Evolutionary conservation across 345 rosid species (phyloP).

Genomic region (Arabidopsis suecica): DNA sequence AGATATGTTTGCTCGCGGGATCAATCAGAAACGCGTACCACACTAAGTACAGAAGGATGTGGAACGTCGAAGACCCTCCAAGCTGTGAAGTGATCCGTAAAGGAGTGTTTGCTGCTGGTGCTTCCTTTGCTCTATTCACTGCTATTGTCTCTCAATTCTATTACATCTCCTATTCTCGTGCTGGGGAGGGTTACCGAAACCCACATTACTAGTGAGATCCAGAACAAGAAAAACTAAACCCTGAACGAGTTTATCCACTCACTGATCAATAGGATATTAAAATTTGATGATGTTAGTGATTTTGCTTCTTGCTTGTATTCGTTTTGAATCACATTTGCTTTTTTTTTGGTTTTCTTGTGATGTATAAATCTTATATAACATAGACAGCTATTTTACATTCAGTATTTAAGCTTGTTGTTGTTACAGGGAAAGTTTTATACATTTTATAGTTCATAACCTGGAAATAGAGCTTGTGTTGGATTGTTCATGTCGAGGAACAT

Average conservation of each 20-base stretch:
- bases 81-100: slow-evolving; percentile 75
- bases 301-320: slow-evolving; percentile 25
- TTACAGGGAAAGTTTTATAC: slow-evolving; percentile 3
- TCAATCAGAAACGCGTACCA: slow-evolving; percentile 88
- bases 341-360: slow-evolving; percentile 22
- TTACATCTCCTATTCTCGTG: slow-evolving; percentile 72
- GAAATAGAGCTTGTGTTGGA: slow-evolving; percentile 60
- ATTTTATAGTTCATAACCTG: slow-evolving; percentile 63
- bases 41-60: slow-evolving; percentile 60
- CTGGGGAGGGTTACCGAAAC: slow-evolving; percentile 48
- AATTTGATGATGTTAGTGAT: slow-evolving; percentile 23
- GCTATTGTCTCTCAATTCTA: slow-evolving; percentile 84
- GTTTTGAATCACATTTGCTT: slow-evolving; percentile 13
- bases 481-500: slow-evolving; percentile 64
- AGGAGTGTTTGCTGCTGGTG: slow-evolving; percentile 92
- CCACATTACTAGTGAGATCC: slow-evolving; percentile 39
- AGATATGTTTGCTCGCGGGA: slow-evolving; percentile 81
- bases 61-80: slow-evolving; percentile 40
- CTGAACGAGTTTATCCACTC: neutral
- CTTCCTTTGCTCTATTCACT: slow-evolving; percentile 81
- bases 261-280: slow-evolving; percentile 15
- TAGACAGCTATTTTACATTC: slow-evolving; percentile 8
- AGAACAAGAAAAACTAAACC: neutral
- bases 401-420: neutral
- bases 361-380: slow-evolving; percentile 30